phyloP scores from a whole-genome alignment of 2,329 filamentous ascomycete species.

The Metarhizium guizhouense region DNA sequence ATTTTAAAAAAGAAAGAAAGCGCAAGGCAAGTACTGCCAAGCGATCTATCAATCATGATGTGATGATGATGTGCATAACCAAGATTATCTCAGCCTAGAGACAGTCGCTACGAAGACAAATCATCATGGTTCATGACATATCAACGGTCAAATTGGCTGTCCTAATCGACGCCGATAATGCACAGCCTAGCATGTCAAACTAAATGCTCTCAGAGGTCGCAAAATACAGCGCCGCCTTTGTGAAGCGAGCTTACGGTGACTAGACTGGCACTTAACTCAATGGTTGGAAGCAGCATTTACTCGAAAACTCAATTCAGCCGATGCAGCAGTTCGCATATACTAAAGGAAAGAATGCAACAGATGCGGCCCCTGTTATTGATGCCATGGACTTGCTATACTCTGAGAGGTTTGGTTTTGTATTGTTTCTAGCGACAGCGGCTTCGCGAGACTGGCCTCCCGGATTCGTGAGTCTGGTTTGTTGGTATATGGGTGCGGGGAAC shows the following conservation, averaged over 20 bases:
- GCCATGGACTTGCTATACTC: slow-evolving; percentile 28
- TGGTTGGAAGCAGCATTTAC: slow-evolving; percentile 22
- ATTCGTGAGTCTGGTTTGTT: slow-evolving; percentile 22
- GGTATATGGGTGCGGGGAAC: slow-evolving; percentile 24
- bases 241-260: slow-evolving; percentile 25
- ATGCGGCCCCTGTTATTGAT: slow-evolving; percentile 27
- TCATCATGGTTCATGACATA: no score
- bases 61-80: no score
- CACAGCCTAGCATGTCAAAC: slow-evolving; percentile 10
- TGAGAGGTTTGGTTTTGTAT: slow-evolving; percentile 23
- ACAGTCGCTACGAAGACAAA: no score
- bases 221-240: slow-evolving; percentile 22
- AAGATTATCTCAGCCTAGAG: no score
- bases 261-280: slow-evolving; percentile 19
- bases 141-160: slow-evolving; percentile 19
- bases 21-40: no score
- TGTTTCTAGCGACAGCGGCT: slow-evolving; percentile 27
- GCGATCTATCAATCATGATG: no score
- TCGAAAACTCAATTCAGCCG: slow-evolving; percentile 23
- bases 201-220: slow-evolving; percentile 20
- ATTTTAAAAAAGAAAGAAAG: no score
- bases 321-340: slow-evolving; percentile 29
- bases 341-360: slow-evolving; percentile 23
- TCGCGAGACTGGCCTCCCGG: slow-evolving; percentile 23
- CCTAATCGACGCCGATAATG: slow-evolving; percentile 26